phyloP scores from a whole-genome alignment of 129 eudicot genomes.

The Helianthus tuberosus region DNA sequence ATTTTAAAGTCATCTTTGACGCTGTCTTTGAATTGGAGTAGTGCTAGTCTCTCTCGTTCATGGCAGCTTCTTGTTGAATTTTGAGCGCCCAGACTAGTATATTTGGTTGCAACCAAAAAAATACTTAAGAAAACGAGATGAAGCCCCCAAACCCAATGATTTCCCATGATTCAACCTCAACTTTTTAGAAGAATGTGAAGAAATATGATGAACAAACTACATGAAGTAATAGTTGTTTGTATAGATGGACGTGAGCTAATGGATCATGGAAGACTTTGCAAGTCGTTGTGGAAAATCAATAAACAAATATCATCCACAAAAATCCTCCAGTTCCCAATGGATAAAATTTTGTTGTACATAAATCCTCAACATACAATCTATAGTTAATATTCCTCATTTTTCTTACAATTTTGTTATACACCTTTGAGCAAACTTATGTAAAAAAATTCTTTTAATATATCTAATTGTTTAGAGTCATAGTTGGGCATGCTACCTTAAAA shows the following conservation, averaged over 20 bases:
- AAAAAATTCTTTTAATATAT: too few relatives aligned
- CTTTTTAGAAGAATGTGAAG: background rate
- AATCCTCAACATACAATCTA: too few relatives aligned
- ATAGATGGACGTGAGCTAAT: too few relatives aligned
- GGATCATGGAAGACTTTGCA: background rate
- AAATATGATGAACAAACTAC: background rate
- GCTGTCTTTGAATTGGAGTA: constrained; percentile 23
- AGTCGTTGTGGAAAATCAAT: background rate
- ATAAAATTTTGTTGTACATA: too few relatives aligned
- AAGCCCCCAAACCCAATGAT: background rate
- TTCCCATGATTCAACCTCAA: background rate
- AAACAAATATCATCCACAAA: too few relatives aligned
- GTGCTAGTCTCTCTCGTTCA: constrained; percentile 33
- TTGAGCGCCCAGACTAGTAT: background rate
- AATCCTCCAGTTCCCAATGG: too few relatives aligned
- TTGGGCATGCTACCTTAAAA: too few relatives aligned
- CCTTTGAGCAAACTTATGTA: too few relatives aligned
- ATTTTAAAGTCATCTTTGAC: background rate
- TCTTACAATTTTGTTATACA: too few relatives aligned
- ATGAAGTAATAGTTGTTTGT: background rate
- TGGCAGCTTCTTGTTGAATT: background rate
- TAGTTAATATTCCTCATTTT: too few relatives aligned
- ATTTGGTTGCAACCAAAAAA: background rate
- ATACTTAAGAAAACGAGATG: background rate
- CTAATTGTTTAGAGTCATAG: too few relatives aligned